Evolutionary conservation across 169 alveolate genomes (phyloP).

Genomic region (Babesia caballi): DNA sequence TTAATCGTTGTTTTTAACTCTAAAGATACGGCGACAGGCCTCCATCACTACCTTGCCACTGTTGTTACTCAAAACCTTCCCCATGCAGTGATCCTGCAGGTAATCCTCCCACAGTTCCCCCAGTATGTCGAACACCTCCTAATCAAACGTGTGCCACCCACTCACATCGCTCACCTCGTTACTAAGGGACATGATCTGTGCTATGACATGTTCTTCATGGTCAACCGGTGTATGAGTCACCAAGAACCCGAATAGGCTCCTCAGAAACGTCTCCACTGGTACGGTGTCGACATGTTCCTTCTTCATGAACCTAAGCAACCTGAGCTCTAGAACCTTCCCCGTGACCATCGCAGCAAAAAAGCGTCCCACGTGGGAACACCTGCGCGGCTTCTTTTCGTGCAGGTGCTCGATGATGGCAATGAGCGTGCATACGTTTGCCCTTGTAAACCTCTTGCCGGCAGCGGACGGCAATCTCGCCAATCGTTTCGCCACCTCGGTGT

Average conservation of each 20-base stretch:
- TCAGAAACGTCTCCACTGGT: conserved; percentile 28
- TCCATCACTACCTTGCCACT: conserved; percentile 7
- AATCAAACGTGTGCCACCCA: not conserved
- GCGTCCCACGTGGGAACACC: not conserved
- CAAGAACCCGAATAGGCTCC: conserved; percentile 4
- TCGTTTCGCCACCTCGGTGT: not conserved
- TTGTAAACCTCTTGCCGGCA: conserved; percentile 21
- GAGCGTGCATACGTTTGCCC: conserved; percentile 24
- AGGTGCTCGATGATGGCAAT: conserved; percentile 26
- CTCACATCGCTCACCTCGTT: conserved; percentile 9
- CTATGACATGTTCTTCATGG: conserved; percentile 31
- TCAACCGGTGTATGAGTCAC: not conserved
- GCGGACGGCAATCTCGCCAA: conserved; percentile 27
- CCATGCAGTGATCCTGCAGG: conserved; percentile 15
- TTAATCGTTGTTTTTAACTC: not conserved
- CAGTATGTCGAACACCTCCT: conserved; percentile 29
- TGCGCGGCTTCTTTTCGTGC: conserved; percentile 22
- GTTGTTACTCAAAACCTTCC: not conserved
- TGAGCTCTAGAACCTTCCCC: conserved; percentile 4
- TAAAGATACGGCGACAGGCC: conserved; percentile 31
- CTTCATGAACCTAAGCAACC: conserved; percentile 22
- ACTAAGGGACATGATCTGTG: conserved; percentile 1
- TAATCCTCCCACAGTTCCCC: conserved; percentile 13
- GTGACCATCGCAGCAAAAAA: conserved; percentile 1
- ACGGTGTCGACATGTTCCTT: conserved; percentile 5